Base-by-base conservation (phyloP, 441 rosid species). In the Pelargonium cotyledonis region DNA sequence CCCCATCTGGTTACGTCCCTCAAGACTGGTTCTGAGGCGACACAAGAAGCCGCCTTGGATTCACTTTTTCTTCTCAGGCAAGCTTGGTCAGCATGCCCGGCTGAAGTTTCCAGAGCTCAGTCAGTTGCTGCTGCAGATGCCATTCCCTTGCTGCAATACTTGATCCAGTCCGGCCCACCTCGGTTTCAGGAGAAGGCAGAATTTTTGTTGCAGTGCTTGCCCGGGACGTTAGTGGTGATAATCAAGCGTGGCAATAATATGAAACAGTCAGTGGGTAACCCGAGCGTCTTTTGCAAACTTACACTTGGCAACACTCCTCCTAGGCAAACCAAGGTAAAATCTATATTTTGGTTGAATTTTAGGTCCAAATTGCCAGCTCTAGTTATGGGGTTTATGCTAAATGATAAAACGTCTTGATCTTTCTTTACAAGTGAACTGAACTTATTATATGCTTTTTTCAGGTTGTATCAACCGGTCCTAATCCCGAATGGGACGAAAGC, bases 21-120 rank as follows among this genome's bases (percentile, higher is more conserved):
- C 61, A 96, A 93, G 85, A 83, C 96, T 43, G 96, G 96, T 53
- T 88, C 97, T 26, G 99, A 96, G 82, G 94, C 97, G 65, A 84
- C 95, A 41, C 99, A 96, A 81, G 99, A 96, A 84, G 99, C 99
- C 80, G 96, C 99, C 43, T 78, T 96, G 79, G 98, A 96, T 78
- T 83, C 97, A 1, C 91, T 96, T 72, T 87, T 91, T 72, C 97
- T 96, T 79, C 92, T 96, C 53, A 81, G 99, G 85, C 99, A 96
- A 86, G 99, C 99, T 75, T 96, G 99, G 99, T 87, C 98, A 65
- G 99, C 99, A 0, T 96, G 99, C 79, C 92, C 98, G 4, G 97
- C 98, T 29, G 98, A 96, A 80, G 91, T 96, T 72, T 96, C 99
- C 1, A 88, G 86, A 76, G 95, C 98, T 66, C 99, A 96, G 57